Evolutionary conservation across 2,329 filamentous ascomycete species (phyloP).

Genomic region (Aspergillus aculeatus): DNA sequence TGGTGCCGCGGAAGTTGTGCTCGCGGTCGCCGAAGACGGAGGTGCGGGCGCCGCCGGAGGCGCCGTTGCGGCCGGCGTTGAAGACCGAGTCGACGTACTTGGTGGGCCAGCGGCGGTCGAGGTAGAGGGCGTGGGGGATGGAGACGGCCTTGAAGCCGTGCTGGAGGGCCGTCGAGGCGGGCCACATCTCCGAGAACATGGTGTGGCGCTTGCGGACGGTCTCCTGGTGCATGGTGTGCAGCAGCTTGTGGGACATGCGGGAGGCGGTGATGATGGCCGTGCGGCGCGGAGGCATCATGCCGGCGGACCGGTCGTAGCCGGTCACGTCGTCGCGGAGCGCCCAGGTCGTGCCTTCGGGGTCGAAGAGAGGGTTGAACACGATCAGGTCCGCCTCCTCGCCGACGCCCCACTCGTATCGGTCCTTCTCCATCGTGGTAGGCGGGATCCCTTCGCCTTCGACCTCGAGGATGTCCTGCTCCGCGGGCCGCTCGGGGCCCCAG

Average conservation of each 20-base stretch:
- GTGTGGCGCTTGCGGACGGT: slow-evolving; percentile 81
- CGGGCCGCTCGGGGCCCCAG: slow-evolving; percentile 79
- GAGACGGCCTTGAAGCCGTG: slow-evolving; percentile 92
- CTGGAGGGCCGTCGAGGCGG: slow-evolving; percentile 79
- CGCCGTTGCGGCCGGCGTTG: slow-evolving; percentile 75
- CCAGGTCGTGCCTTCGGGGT: slow-evolving; percentile 86
- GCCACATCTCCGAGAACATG: slow-evolving; percentile 97
- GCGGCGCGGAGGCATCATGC: slow-evolving; percentile 65
- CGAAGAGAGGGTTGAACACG: slow-evolving; percentile 86
- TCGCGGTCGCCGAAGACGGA: slow-evolving; percentile 80
- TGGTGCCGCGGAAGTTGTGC: slow-evolving; percentile 82
- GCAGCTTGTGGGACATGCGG: slow-evolving; percentile 74
- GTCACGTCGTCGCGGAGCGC: slow-evolving; percentile 78
- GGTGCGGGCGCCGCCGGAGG: slow-evolving; percentile 69
- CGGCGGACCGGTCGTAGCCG: slow-evolving; percentile 66
- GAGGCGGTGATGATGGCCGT: slow-evolving; percentile 86
- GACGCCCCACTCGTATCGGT: slow-evolving; percentile 82
- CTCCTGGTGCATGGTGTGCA: slow-evolving; percentile 87
- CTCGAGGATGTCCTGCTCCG: slow-evolving; percentile 68
- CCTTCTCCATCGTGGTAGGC: slow-evolving; percentile 70
- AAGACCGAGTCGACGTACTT: slow-evolving; percentile 74
- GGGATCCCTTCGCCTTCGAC: slow-evolving; percentile 71
- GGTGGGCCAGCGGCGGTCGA: slow-evolving; percentile 82
- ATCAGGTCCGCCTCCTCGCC: slow-evolving; percentile 90
- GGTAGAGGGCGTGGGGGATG: slow-evolving; percentile 82